A percentile compares a stretch with the other conserved stretches of the same genome.
Conservation (phyloP, 345 rosid genomes). For the Dipteronia sinensis region DNA sequence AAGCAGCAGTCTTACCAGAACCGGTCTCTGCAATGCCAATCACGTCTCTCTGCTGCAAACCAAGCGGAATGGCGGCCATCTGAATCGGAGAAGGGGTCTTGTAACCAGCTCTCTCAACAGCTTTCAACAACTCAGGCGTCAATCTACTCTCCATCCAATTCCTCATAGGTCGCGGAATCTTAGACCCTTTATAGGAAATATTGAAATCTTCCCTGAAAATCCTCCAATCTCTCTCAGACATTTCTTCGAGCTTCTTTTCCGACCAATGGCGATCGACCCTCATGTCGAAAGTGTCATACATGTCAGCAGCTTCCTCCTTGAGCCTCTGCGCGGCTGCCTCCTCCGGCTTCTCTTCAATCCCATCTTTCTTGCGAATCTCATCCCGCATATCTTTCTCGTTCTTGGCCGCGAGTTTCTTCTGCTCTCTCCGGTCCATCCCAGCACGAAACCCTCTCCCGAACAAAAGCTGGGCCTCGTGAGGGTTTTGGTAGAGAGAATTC, state of each 20-base stretch:
- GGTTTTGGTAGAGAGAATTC: conserved; percentile 83
- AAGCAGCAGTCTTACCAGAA: conserved; percentile 95
- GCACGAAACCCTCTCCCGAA: conserved; percentile 95
- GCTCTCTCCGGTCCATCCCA: conserved; percentile 94
- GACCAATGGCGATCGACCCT: conserved; percentile 94
- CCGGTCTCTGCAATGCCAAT: conserved; percentile 98
- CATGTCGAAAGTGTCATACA: conserved; percentile 94
- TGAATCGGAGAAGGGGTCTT: conserved; percentile 89
- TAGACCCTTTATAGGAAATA: conserved; percentile 91
- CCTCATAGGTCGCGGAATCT: conserved; percentile 90
- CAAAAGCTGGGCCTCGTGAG: conserved; percentile 92
- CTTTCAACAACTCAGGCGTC: conserved; percentile 67
- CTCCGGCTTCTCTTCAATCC: conserved; percentile 82
- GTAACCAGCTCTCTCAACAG: conserved; percentile 89
- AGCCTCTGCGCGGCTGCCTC: conserved; percentile 79
- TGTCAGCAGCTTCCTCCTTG: conserved; percentile 77
- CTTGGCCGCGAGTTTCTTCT: conserved; percentile 91
- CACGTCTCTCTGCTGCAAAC: conserved; percentile 90
- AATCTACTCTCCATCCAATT: conserved; percentile 91
- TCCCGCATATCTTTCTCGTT: conserved; percentile 88
- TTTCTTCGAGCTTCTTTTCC: conserved; percentile 84
- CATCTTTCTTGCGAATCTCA: conserved; percentile 82
- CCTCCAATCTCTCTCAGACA: conserved; percentile 97
- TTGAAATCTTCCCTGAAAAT: conserved; percentile 91
- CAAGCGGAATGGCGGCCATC: conserved; percentile 92